These are phyloP conservation scores for Myxozyma monticola DNA, from an alignment of 805 yeast genomes.

Conservation along the genomic window DNA sequence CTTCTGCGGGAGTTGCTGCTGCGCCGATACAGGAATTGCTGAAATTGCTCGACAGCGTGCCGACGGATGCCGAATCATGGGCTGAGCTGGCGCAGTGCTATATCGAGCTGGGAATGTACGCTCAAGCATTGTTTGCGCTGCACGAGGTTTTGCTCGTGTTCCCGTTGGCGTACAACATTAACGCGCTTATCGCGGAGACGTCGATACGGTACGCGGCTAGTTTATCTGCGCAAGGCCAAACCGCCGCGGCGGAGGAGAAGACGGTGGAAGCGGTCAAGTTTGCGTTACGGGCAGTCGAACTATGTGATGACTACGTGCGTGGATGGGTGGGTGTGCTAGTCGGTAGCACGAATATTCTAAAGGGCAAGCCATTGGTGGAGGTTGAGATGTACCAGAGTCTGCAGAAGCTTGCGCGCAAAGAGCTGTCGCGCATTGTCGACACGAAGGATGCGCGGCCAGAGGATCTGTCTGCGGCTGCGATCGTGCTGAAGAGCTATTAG, in stretches of 20 bases:
- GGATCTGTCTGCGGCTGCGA: conserved; percentile 46
- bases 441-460: conserved; percentile 36
- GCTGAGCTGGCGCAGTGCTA: conserved; percentile 73
- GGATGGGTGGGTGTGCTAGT: conserved; percentile 72
- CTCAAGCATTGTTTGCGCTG: conserved; percentile 63
- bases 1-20: conserved; percentile 40
- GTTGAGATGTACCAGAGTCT: conserved; percentile 39
- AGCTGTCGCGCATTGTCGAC: conserved; percentile 42
- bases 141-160: conserved; percentile 68
- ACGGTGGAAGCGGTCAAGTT: conserved; percentile 44
- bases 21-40: conserved; percentile 55
- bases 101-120: conserved; percentile 57
- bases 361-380: conserved; percentile 21
- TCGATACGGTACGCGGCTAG: conserved; percentile 31
- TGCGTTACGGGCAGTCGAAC: conserved; percentile 71
- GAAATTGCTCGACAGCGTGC: conserved; percentile 59
- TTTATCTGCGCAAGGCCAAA: conserved; percentile 16
- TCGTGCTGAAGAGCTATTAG: conserved; percentile 30
- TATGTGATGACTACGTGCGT: conserved; percentile 64
- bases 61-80: conserved; percentile 78
- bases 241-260: conserved; percentile 29
- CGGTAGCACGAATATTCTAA: conserved; percentile 34
- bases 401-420: conserved; percentile 41
- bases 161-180: conserved; percentile 70
- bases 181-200: conserved; percentile 63